Base-by-base conservation (phyloP, 208 protist species). In the Blastocrithidia nonstop region DNA sequence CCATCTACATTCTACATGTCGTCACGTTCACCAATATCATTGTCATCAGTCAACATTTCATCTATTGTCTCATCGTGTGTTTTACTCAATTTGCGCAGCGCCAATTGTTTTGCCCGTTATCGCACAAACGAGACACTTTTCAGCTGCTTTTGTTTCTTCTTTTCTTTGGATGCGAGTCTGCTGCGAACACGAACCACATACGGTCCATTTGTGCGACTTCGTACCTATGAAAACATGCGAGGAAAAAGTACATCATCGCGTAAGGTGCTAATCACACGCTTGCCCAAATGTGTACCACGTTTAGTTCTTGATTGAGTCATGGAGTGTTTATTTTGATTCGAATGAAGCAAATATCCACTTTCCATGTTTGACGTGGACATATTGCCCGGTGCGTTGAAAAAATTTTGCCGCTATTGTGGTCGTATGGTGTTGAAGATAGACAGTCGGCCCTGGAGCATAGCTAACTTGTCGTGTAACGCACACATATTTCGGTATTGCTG, bases 391-490 rank as follows among this genome's bases (percentile, higher is more conserved):
- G 65, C 55, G 37, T 83, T 85, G 23, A 68, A 55, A 40, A 83
- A 81, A 6, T 59, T 38, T 49, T 73, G 52, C 26, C 61, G 56
- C 57, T 84, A 68, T 25, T 70, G 75, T 8, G 81, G 81, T 27
- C 68, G 69, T 33, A 86, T 74, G 1, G 61, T 44, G 50, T 82
- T 71, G 60, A 91, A 91, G 62, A 85, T 72, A 43, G 73, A 75
- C 26, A 87, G 56, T 13, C 81, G 69, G 6, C 81, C 81, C 56
- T 87, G 71, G 24, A 85, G 62, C 20, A 63, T 37, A 4, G 76
- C 74, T 13, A 91, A 53, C 24, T 63, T 69, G 60, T 87, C 81
- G 49, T 86, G 77, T 32, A 73, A 57, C 1, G 53, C 31, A 15
- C 50, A 66, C 45, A 86, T 57, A 13, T 45, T 49, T 8, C 67